Conservation (phyloP, 306 rosid genomes). For the Inga laurina region DNA sequence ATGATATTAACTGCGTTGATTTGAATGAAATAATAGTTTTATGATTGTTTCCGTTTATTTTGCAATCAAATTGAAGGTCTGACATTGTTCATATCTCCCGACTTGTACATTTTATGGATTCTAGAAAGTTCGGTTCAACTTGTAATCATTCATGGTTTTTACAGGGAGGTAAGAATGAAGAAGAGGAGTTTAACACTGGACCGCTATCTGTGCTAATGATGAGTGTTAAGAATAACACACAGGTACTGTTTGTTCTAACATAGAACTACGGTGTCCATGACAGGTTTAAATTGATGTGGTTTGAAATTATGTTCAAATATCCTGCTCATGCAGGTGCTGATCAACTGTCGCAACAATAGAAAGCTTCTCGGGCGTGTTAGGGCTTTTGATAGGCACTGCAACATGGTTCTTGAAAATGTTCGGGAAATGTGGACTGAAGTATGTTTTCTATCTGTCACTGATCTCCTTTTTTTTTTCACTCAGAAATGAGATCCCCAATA, state of each 20-base stretch:
- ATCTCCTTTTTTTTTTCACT: neutral
- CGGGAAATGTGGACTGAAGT: slow-evolving; percentile 99
- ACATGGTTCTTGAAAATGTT: slow-evolving; percentile 97
- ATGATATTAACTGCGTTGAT: neutral
- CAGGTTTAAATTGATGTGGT: neutral
- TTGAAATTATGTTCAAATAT: neutral
- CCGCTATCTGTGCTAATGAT: slow-evolving; percentile 91
- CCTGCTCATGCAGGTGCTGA: slow-evolving; percentile 57
- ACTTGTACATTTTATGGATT: neutral
- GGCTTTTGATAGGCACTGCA: slow-evolving; percentile 95
- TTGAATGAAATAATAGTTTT: neutral
- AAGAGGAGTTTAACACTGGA: slow-evolving; percentile 91
- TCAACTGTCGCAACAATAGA: slow-evolving; percentile 85
- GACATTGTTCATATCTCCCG: neutral
- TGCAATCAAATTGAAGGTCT: neutral
- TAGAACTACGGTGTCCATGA: neutral
- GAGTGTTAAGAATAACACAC: slow-evolving; percentile 92
- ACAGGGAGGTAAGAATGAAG: slow-evolving; percentile 67
- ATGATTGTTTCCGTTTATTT: neutral
- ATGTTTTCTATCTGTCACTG: neutral
- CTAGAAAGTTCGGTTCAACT: neutral
- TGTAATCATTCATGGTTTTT: neutral
- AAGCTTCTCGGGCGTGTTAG: slow-evolving; percentile 91
- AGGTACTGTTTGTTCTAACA: slow-evolving; percentile 45
- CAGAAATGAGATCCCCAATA: neutral